Evolutionary conservation across 768 basidiomycete genomes (phyloP).

Genomic region (Polyporus arcularius): DNA sequence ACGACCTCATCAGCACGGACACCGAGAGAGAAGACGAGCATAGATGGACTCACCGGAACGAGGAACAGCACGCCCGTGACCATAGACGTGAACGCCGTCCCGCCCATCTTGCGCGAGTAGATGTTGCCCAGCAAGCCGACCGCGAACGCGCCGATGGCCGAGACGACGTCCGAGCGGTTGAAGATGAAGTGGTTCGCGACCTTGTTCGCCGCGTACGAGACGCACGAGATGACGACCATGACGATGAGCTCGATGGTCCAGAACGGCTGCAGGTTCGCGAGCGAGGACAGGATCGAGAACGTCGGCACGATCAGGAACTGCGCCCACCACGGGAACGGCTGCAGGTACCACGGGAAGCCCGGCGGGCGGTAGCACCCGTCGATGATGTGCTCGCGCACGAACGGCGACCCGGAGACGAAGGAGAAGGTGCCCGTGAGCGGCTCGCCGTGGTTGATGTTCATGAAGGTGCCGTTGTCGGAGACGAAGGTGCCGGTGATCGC

Average conservation of each 20-base stretch:
- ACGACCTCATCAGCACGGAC: not conserved
- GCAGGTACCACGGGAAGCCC: conserved; percentile 74
- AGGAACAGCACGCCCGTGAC: conserved; percentile 86
- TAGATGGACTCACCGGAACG: conserved; percentile 67
- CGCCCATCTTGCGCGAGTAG: conserved; percentile 80
- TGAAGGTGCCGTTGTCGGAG: conserved; percentile 53
- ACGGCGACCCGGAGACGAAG: conserved; percentile 56
- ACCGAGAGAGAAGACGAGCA: not conserved
- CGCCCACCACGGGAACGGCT: conserved; percentile 79
- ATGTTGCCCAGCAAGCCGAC: conserved; percentile 78
- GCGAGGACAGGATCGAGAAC: conserved; percentile 70
- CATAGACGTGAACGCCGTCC: conserved; percentile 90
- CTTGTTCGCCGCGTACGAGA: conserved; percentile 77
- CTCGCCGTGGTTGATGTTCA: conserved; percentile 37
- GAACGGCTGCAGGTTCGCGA: conserved; percentile 78
- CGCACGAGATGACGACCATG: conserved; percentile 85
- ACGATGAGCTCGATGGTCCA: conserved; percentile 70
- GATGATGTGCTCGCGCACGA: conserved; percentile 48
- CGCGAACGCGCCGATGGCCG: conserved; percentile 83
- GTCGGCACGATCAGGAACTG: conserved; percentile 74
- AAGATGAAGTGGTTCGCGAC: conserved; percentile 84
- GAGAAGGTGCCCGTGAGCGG: conserved; percentile 65
- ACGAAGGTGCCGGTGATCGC: conserved; percentile 67
- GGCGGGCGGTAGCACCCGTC: conserved; percentile 73
- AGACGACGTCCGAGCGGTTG: conserved; percentile 81